Base-by-base conservation (phyloP, 176 grass and related monocot species). In the Carex littledalei region DNA sequence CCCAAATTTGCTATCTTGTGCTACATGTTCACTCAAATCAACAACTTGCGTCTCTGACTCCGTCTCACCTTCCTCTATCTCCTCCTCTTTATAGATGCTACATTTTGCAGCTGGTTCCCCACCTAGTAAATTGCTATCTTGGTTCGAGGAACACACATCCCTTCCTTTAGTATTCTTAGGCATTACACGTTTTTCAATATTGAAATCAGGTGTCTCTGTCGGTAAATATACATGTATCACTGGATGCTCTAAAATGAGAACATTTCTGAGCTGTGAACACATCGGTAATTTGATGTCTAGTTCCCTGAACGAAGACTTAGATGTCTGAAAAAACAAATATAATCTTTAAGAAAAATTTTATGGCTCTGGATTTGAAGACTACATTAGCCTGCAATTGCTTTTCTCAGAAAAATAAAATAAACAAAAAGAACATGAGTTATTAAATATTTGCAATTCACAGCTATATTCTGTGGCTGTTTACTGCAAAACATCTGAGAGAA, bases 11-110 rank as follows among this genome's bases (percentile, higher is more conserved):
- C 37, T 81, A 45, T 43, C 41, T 58, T 65, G 67, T 84, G 81
- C 32, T 76, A 76, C 73, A 74, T 13, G 74, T 60, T 93, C 69
- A 71, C 78, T 87, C 45, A 93, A 83, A 90, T 93, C 93, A 79
- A 94, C 75, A 87, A 94, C 81, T 26, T 83, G 79, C 0, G 92
- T 93, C 41, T 98, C 91, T 47, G 83, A 85, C 81, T 84, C 32
- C 47, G 91, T 79, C 71, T 98, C 95, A 1, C 89, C 95, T 89
- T 98, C 95, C 84, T 94, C 93, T 85, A 98, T 92, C 88, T 94
- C 91, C 86, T 98, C 95, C 84, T 92, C 95, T 31, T 84, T 84
- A 88, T 94, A 98, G 55, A 81, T 3, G 0, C 41, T 89, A 59
- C 89, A 92, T 86, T 92, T 88, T 69, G 71, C 16, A 67, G 18